Base-by-base conservation (phyloP, 768 basidiomycete species). In the Tylopilus felleus region DNA sequence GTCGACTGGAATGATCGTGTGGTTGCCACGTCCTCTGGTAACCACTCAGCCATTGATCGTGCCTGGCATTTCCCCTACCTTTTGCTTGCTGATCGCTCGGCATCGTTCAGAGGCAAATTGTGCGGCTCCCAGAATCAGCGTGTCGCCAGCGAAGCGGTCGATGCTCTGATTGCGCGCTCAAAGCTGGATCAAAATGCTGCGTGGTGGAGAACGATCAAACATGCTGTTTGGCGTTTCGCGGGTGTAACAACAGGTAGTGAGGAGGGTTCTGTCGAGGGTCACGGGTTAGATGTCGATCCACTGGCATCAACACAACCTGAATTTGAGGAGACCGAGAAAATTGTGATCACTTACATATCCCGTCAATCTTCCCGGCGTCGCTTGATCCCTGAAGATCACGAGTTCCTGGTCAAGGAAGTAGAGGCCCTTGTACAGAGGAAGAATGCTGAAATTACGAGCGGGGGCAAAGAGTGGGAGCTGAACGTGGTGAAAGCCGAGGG, bases 181-280 rank as follows among this genome's bases (percentile, higher is more conserved):
- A 78, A 75, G 7, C 23, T 70, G 52, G 60, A 62, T 19, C 25
- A 42, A 16, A 31, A 48, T 29, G 80, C 79, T 27, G 78, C 77
- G 40, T 93, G 89, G 89, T 94, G 90, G 90, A 84, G 85, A 63
- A 81, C 85, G n/a, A 65, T 93, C 21, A 74, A 86, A 31, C 67
- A 78, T 35, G 80, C 80, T 3, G 78, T 93, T 27, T 78, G 88
- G 71, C 74, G 80, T 47, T 91, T 88, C 58, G 83, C 85, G 1
- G 84, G 88, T 3, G 78, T 77, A 2, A 63, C 63, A 0, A 61
- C 68, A 33, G 52, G 43, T 55, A 28, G 27, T n/a, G 60, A 75
- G 71, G 57, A 76, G 74, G 65, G 63, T 64, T 31, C 64, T 66
- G 10, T 46, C 47, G 28, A 14, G 9, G 23, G 27, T 44, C 45